Evolutionary conservation across 129 eudicot species (phyloP).

Genomic region (Artemisia annua): DNA sequence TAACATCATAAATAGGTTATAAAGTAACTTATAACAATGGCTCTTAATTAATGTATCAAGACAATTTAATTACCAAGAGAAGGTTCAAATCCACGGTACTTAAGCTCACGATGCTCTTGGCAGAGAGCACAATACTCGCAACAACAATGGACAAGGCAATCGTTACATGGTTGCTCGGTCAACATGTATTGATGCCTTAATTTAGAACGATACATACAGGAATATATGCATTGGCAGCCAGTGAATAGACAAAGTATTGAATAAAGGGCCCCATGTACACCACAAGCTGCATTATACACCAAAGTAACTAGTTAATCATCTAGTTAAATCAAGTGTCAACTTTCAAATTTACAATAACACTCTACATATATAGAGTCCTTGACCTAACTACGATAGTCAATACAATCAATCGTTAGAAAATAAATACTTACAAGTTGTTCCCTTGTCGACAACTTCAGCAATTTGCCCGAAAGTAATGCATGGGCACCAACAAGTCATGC

Average conservation of each 20-base stretch:
- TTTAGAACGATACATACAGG: background rate
- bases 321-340: too few species aligned
- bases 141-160: constrained; percentile 47
- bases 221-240: constrained; percentile 10
- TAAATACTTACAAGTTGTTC: constrained; percentile 46
- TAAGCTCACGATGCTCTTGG: constrained; percentile 56
- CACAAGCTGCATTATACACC: too few species aligned
- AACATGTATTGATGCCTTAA: background rate
- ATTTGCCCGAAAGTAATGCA: constrained; percentile 53
- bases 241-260: constrained; percentile 1
- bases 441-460: constrained; percentile 55
- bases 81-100: constrained; percentile 48
- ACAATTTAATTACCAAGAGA: constrained; percentile 32
- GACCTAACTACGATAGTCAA: too few species aligned
- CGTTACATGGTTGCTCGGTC: constrained; percentile 28
- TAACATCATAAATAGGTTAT: too few species aligned
- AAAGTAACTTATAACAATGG: too few species aligned
- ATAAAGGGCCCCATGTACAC: background rate
- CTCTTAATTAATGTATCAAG: background rate
- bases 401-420: too few species aligned
- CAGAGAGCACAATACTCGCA: constrained; percentile 55
- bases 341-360: too few species aligned
- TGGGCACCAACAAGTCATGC: constrained; percentile 51
- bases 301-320: too few species aligned
- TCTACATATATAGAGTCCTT: too few species aligned